A percentile compares a stretch with the other conserved stretches of the same genome.
Evolutionary conservation across 2,329 filamentous ascomycete genomes (phyloP).

Genomic region (Rhytidhysteron rufulum): DNA sequence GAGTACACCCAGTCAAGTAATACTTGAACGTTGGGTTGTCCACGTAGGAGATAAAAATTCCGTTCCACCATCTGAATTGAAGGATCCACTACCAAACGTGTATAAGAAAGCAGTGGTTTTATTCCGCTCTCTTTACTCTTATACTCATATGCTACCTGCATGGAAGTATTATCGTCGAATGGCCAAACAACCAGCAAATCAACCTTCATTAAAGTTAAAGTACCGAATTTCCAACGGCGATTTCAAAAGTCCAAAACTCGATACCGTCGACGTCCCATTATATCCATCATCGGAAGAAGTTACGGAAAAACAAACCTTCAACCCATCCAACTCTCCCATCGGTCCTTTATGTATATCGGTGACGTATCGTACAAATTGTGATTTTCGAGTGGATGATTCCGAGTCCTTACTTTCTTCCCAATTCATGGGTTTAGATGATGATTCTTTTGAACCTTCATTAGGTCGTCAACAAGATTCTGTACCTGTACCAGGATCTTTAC

Average conservation of each 20-base stretch:
- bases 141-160: conserved; percentile 75
- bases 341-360: conserved; percentile 80
- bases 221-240: conserved; percentile 73
- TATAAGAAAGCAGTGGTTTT: conserved; percentile 98
- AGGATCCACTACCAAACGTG: conserved; percentile 70
- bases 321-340: conserved; percentile 79
- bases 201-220: conserved; percentile 64
- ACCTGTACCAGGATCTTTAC: conserved; percentile 70
- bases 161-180: conserved; percentile 79
- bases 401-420: conserved; percentile 88
- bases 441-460: conserved; percentile 77
- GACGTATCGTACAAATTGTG: conserved; percentile 81
- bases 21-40: conserved; percentile 88
- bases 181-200: conserved; percentile 63
- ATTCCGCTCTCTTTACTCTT: conserved; percentile 83
- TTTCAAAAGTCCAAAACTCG: conserved; percentile 50
- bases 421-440: conserved; percentile 87
- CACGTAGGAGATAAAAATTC: conserved; percentile 63
- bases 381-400: conserved; percentile 86
- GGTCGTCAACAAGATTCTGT: conserved; percentile 43
- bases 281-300: conserved; percentile 52
- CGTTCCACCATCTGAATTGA: conserved; percentile 55
- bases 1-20: conserved; percentile 60
- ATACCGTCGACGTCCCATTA: conserved; percentile 68
- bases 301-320: conserved; percentile 75